Conservation (phyloP, 2,329 filamentous ascomycete species). For the Aspergillus jensenii region DNA sequence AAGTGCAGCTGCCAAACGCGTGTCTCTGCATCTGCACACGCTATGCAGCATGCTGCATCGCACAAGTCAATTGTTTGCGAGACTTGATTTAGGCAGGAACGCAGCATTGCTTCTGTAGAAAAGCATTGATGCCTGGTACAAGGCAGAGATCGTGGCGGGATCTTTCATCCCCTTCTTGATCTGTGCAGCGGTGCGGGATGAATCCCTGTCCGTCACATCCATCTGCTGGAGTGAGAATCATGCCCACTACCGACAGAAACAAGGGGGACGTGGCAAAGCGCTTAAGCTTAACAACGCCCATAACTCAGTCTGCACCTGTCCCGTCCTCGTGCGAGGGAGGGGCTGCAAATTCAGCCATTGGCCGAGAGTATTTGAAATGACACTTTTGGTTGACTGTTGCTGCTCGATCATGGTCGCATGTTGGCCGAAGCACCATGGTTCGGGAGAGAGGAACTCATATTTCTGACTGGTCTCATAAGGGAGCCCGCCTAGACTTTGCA, state of each 20-base stretch:
- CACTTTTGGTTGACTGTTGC: background rate
- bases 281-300: slow-evolving; percentile 5
- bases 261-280: background rate
- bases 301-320: background rate
- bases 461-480: background rate
- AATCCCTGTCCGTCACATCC: background rate
- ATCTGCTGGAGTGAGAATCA: background rate
- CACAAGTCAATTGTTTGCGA: background rate
- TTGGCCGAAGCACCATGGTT: background rate
- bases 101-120: background rate
- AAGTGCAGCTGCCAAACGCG: background rate
- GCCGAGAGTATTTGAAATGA: background rate
- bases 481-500: background rate
- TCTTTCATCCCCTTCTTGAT: background rate
- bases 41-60: background rate
- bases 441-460: background rate
- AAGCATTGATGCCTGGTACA: background rate
- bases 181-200: background rate
- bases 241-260: background rate
- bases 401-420: background rate
- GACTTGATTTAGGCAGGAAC: background rate
- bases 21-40: background rate
- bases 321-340: background rate
- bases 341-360: background rate
- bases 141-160: background rate